Conservation (phyloP, 805 yeast species). For the Torulaspora gathmanii region DNA sequence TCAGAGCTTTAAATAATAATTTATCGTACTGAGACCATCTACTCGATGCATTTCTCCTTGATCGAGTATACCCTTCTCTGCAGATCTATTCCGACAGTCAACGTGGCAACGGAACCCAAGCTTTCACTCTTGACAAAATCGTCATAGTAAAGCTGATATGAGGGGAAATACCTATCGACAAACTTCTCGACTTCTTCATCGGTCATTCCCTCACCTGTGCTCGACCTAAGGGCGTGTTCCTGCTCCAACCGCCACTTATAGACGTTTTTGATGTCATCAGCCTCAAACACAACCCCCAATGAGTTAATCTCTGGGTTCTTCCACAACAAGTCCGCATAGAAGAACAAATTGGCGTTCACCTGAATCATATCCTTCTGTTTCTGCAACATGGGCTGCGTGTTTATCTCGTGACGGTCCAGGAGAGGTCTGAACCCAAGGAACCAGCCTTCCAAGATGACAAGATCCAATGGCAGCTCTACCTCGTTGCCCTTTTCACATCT, state of each 20-base stretch:
- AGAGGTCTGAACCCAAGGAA: conserved; percentile 68
- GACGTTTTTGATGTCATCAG: conserved; percentile 57
- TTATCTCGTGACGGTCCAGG: conserved; percentile 24
- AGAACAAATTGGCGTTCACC: conserved; percentile 50
- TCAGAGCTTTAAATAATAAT: conserved; percentile 7
- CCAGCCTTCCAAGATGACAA: conserved; percentile 91
- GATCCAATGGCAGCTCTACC: conserved; percentile 44
- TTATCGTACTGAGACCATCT: background rate
- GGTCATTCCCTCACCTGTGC: conserved; percentile 72
- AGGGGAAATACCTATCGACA: conserved; percentile 82
- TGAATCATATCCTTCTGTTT: conserved; percentile 32
- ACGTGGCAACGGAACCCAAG: conserved; percentile 29
- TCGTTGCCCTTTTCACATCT: conserved; percentile 39
- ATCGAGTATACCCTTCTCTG: conserved; percentile 23
- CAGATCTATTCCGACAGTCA: conserved; percentile 30
- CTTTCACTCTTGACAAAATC: conserved; percentile 37
- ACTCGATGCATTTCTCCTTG: conserved; percentile 14
- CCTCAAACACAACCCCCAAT: conserved; percentile 55
- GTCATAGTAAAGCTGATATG: conserved; percentile 64
- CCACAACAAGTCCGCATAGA: conserved; percentile 44
- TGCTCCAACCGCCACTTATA: conserved; percentile 76
- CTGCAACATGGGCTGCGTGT: conserved; percentile 16
- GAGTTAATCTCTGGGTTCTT: conserved; percentile 52
- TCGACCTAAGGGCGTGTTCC: conserved; percentile 27
- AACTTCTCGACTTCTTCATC: conserved; percentile 63